Base-by-base conservation (phyloP, 2,329 filamentous ascomycete species). In the Pestalotiopsis sp. region DNA sequence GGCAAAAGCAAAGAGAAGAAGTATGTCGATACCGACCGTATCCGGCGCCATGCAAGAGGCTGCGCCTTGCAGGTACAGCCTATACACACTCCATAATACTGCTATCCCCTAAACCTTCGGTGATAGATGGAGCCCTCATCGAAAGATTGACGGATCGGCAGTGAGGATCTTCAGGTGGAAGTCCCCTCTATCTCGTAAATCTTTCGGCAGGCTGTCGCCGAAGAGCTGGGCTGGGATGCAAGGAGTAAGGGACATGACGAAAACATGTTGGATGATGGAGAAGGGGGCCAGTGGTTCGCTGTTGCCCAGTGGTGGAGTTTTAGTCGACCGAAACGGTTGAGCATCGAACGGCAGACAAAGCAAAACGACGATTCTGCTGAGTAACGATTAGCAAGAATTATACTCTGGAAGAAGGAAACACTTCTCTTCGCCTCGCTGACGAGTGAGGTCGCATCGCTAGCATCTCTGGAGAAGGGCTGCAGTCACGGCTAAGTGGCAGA, bases 71-170 rank as follows among this genome's bases (percentile, higher is more conserved):
- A 62, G 31, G 59, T 27, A 36, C 59, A 36, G 59, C 27, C n/a
- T 20, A 27, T 36, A 27, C 27, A 23, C 20, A 62, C 36, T 27
- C 12, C 27, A 31, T 14, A 62, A 31, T 17, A 39, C 25, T 11
- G 38, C 45, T 59, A 52, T 52, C 45, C 45, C 45, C 45, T 52
- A 52, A 52, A 52, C 45, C 17, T 23, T 52, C 45, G 45, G 45
- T 59, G 57, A 59, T 36, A 59, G 57, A 59, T 59, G 57, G 57
- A 36, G 57, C 14, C 9, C 36, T 62, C 27, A 62, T 62, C 59
- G 36, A 62, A 62, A 62, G 25, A 62, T 39, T 36, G 38, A 36
- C 59, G 38, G 59, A 62, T 62, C 59, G 36, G 25, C 27, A 39
- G 59, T 36, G 59, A 62, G 27, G 57, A 59, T 59, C 27, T 59